A percentile compares a stretch with the other conserved stretches of the same genome.
These are phyloP conservation scores for Kwoniella dendrophila DNA, from an alignment of 768 basidiomycete genomes.

Conservation along the genomic window DNA sequence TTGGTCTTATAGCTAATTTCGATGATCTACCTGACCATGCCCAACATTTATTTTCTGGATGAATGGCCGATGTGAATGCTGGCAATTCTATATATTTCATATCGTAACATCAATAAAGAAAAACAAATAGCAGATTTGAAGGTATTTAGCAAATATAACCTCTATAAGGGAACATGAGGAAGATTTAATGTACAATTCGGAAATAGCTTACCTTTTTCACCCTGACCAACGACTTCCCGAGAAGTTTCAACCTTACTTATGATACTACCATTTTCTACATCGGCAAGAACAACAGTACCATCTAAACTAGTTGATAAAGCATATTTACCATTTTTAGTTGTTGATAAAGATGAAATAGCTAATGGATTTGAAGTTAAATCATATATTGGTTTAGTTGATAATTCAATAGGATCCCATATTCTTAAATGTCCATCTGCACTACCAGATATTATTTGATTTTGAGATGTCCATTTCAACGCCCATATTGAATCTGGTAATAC, in stretches of 20 bases:
- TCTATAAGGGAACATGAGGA: too few species aligned
- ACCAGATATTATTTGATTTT: constrained; percentile 49
- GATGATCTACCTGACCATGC: constrained; percentile 53
- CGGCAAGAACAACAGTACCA: constrained; percentile 76
- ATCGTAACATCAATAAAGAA: background rate
- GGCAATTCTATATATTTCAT: constrained; percentile 26
- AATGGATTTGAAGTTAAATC: constrained; percentile 76
- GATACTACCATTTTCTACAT: constrained; percentile 66
- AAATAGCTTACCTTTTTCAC: constrained; percentile 68
- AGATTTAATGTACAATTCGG: background rate
- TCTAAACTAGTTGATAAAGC: constrained; percentile 82
- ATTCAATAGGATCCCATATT: constrained; percentile 41
- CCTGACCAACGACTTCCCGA: constrained; percentile 62
- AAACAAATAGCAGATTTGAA: background rate
- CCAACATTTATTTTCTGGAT: constrained; percentile 60
- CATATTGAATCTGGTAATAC: constrained; percentile 54
- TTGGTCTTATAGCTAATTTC: constrained; percentile 39
- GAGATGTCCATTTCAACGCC: constrained; percentile 48
- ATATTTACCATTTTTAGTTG: constrained; percentile 64
- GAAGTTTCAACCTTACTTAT: constrained; percentile 75
- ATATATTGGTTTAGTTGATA: constrained; percentile 65
- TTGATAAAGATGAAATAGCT: constrained; percentile 78
- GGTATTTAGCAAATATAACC: background rate
- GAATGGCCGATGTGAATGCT: constrained; percentile 85
- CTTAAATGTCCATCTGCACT: constrained; percentile 52